These are phyloP conservation scores for Gryganskiella cystojenkinii DNA, from an alignment of 192 early-diverging fungal genomes.

Conservation along the genomic window DNA sequence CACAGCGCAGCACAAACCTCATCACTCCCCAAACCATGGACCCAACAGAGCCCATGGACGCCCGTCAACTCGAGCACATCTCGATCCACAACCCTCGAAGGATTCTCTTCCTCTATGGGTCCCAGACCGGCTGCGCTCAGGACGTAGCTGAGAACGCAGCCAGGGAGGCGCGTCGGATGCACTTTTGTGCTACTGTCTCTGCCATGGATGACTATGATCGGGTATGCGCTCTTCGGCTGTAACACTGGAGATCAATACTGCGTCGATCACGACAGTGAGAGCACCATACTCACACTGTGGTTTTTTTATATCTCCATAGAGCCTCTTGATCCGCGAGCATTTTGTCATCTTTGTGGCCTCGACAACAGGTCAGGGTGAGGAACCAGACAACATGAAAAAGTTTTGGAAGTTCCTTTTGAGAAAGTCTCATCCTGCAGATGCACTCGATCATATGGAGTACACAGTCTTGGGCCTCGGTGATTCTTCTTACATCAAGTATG, in stretches of 20 bases:
- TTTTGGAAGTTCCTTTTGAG: slow-evolving; percentile 94
- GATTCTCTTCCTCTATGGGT: slow-evolving; percentile 88
- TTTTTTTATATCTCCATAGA: slow-evolving; percentile 45
- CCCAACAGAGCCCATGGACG: slow-evolving; percentile 13
- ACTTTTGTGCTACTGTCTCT: slow-evolving; percentile 68
- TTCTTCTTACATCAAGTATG: slow-evolving; percentile 89
- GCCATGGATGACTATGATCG: slow-evolving; percentile 86
- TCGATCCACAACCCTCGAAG: slow-evolving; percentile 44
- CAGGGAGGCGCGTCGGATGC: slow-evolving; percentile 81
- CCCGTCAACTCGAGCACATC: slow-evolving; percentile 35
- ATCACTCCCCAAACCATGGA: not conserved
- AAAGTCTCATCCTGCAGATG: slow-evolving; percentile 75
- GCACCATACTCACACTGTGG: not conserved
- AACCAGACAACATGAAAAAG: slow-evolving; percentile 91
- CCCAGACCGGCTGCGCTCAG: slow-evolving; percentile 93
- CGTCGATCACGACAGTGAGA: not conserved
- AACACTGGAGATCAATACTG: not conserved
- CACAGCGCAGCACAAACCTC: not conserved
- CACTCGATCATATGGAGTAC: slow-evolving; percentile 74
- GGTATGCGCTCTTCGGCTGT: slow-evolving; percentile 40
- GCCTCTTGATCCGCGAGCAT: slow-evolving; percentile 65
- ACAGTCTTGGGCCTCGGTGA: slow-evolving; percentile 97
- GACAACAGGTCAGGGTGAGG: slow-evolving; percentile 93
- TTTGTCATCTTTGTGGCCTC: slow-evolving; percentile 89
- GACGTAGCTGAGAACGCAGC: slow-evolving; percentile 88